phyloP scores from a whole-genome alignment of 1,284 basidiomycete genomes.

The Malassezia dermatis region DNA sequence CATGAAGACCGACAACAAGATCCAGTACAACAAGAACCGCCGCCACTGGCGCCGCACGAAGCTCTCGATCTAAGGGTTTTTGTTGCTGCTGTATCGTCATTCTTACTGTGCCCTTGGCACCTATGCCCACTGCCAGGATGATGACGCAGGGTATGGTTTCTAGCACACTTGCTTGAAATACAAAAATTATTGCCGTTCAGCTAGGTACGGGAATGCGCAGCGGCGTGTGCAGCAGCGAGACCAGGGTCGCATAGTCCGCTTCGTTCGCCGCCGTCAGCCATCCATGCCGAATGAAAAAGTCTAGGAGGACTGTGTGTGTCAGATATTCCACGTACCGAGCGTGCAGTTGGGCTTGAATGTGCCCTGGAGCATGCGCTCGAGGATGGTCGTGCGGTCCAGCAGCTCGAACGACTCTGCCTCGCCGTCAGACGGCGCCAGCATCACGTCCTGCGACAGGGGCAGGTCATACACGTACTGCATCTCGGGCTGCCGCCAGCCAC shows the following conservation, averaged over 20 bases:
- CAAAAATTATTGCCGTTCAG: neutral
- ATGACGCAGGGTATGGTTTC: constrained; percentile 8
- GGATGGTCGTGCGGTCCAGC: constrained; percentile 34
- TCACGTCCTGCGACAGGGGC: constrained; percentile 48
- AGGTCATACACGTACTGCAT: constrained; percentile 42
- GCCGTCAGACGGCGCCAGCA: constrained; percentile 69
- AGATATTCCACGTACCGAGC: constrained; percentile 41
- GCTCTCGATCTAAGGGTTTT: constrained; percentile 37
- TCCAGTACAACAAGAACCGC: constrained; percentile 58
- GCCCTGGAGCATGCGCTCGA: constrained; percentile 49
- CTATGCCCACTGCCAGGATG: constrained; percentile 4
- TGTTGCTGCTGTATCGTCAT: constrained; percentile 2
- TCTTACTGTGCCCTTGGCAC: constrained; percentile 6
- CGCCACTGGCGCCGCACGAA: constrained; percentile 47
- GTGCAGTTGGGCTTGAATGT: constrained; percentile 80
- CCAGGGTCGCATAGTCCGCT: neutral
- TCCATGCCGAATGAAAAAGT: constrained; percentile 70
- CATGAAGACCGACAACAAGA: constrained; percentile 87
- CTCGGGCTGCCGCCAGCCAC: constrained; percentile 40
- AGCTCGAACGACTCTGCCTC: constrained; percentile 80
- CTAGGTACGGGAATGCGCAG: constrained; percentile 8
- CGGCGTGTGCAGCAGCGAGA: constrained; percentile 10
- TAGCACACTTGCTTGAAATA: neutral
- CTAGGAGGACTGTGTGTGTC: constrained; percentile 57
- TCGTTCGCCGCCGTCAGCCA: constrained; percentile 55